Percentiles rank a stretch among this genome's conserved stretches.
phyloP scores from a whole-genome alignment of 208 protist species.

The Crithidia bombi region DNA sequence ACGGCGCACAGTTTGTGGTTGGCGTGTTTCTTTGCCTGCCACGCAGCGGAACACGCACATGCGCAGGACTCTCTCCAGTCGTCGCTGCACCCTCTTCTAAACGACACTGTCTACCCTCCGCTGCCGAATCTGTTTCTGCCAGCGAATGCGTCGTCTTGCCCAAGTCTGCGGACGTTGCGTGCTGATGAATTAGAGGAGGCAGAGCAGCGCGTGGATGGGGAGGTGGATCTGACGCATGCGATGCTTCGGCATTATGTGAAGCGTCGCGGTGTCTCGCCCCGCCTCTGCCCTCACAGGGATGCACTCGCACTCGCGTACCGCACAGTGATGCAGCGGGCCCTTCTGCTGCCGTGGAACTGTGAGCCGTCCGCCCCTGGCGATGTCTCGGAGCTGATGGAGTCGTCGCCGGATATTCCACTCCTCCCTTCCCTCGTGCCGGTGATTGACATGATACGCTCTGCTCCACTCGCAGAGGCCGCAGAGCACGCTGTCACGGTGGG shows the following conservation, averaged over 20 bases:
- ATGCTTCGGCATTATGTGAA: conserved; percentile 51
- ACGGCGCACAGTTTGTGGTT: conserved; percentile 55
- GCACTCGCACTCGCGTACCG: conserved; percentile 53
- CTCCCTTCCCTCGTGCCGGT: conserved; percentile 82
- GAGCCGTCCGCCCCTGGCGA: conserved; percentile 72
- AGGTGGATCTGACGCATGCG: conserved; percentile 40
- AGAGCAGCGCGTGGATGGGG: conserved; percentile 18
- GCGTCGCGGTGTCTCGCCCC: conserved; percentile 19
- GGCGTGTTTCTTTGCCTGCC: conserved; percentile 45
- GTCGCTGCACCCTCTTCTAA: conserved; percentile 18
- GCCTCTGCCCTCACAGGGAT: conserved; percentile 33
- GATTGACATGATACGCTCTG: conserved; percentile 68
- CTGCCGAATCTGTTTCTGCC: conserved; percentile 25
- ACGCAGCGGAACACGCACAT: conserved; percentile 11
- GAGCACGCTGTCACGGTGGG: background rate
- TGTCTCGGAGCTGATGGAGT: conserved; percentile 64
- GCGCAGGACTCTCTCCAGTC: background rate
- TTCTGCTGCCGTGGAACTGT: conserved; percentile 74
- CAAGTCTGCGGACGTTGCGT: conserved; percentile 14
- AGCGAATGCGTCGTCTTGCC: conserved; percentile 6
- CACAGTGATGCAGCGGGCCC: conserved; percentile 61
- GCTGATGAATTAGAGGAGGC: conserved; percentile 19
- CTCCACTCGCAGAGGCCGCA: background rate
- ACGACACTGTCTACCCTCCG: conserved; percentile 18
- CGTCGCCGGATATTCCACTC: conserved; percentile 48